phyloP scores from a whole-genome alignment of 192 early-diverging fungal genomes.

The Umbelopsis sp. region DNA sequence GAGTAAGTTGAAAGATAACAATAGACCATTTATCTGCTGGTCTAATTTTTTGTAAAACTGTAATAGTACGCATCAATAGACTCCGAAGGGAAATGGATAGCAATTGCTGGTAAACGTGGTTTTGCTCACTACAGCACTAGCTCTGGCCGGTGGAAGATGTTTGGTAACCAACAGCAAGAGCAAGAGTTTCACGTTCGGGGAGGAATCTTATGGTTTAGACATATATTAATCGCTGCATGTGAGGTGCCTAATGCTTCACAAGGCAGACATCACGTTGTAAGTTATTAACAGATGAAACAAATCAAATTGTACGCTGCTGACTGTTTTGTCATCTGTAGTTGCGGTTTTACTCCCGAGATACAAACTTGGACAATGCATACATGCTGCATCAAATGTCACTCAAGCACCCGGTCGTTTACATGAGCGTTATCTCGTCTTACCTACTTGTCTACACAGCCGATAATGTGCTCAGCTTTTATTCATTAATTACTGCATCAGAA shows the following conservation, averaged over 20 bases:
- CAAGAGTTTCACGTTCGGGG: slow-evolving; percentile 70
- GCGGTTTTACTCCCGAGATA: slow-evolving; percentile 71
- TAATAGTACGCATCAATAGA: slow-evolving; percentile 67
- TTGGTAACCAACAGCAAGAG: slow-evolving; percentile 85
- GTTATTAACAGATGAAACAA: slow-evolving; percentile 24
- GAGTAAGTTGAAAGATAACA: slow-evolving; percentile 43
- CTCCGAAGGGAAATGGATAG: slow-evolving; percentile 72
- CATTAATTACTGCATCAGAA: slow-evolving; percentile 30
- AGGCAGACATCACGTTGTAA: slow-evolving; percentile 28
- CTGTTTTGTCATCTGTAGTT: slow-evolving; percentile 52
- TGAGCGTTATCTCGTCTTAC: slow-evolving; percentile 56
- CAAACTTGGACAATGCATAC: slow-evolving; percentile 68
- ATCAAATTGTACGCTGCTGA: not conserved
- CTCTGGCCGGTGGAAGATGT: slow-evolving; percentile 85
- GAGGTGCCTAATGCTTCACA: slow-evolving; percentile 36
- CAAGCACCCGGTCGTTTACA: slow-evolving; percentile 47
- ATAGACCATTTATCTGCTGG: not conserved
- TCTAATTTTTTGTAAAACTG: not conserved
- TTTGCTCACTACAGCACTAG: slow-evolving; percentile 76
- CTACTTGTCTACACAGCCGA: slow-evolving; percentile 64
- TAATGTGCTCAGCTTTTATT: slow-evolving; percentile 60
- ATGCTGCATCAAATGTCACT: slow-evolving; percentile 61
- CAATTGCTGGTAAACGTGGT: slow-evolving; percentile 84
- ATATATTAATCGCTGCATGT: slow-evolving; percentile 69
- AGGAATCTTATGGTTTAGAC: slow-evolving; percentile 74